phyloP scores from a whole-genome alignment of 2,329 filamentous ascomycete species.

The Chaetomiaceae sp. region DNA sequence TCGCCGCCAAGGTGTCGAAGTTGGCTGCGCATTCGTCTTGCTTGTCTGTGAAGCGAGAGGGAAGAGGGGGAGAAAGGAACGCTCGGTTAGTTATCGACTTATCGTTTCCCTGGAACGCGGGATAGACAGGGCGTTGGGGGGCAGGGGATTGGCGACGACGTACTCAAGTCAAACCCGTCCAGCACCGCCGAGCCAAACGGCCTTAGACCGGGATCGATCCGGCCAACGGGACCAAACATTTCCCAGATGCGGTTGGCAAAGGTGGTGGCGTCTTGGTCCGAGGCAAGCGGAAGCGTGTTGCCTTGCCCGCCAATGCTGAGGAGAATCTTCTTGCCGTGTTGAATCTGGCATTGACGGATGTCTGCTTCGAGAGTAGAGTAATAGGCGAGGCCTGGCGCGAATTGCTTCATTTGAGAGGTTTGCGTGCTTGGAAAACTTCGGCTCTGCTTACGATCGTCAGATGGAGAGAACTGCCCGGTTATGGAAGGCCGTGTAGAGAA shows the following conservation, averaged over 20 bases:
- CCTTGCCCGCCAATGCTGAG: conserved; percentile 38
- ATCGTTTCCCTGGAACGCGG: too few species aligned
- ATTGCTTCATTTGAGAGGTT: conserved; percentile 3
- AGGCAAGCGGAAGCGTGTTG: conserved; percentile 8
- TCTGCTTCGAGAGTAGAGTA: conserved; percentile 37
- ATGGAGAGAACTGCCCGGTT: too few species aligned
- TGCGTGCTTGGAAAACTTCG: not conserved
- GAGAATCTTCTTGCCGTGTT: conserved; percentile 40
- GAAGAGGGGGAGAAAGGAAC: too few species aligned
- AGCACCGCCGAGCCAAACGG: conserved; percentile 18
- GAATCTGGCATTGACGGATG: conserved; percentile 39
- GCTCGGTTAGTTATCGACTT: too few species aligned
- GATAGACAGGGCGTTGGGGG: too few species aligned
- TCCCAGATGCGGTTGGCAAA: conserved; percentile 17
- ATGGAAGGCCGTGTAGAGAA: not conserved
- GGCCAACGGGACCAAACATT: conserved; percentile 15
- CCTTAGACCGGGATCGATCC: conserved; percentile 3
- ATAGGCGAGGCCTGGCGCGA: conserved; percentile 18
- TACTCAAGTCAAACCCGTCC: conserved; percentile 20
- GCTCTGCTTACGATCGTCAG: conserved; percentile 1
- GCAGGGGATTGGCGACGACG: not conserved
- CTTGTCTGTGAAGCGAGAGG: conserved; percentile 7
- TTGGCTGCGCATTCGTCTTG: conserved; percentile 10
- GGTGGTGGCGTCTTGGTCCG: conserved; percentile 6
- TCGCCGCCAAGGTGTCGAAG: conserved; percentile 13